Evolutionary conservation across 805 yeast genomes (phyloP).

Genomic region (Sungouiella thailandica): DNA sequence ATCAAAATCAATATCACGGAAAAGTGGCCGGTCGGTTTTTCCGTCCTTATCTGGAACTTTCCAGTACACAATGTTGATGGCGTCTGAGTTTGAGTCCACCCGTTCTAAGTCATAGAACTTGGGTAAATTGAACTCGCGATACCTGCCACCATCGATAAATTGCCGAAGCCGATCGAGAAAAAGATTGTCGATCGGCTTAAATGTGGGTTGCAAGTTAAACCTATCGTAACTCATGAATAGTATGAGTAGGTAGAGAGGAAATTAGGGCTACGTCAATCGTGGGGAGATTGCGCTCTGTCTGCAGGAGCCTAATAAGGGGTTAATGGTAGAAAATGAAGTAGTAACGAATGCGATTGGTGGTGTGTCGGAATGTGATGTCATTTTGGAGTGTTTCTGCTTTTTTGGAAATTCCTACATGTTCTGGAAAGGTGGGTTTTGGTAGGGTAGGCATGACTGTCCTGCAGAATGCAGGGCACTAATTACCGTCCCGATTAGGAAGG

Average conservation of each 20-base stretch:
- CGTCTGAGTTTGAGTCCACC: slow-evolving; percentile 38
- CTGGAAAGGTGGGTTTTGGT: too few relatives aligned
- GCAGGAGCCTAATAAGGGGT: too few relatives aligned
- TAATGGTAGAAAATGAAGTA: too few relatives aligned
- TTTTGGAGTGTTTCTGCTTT: too few relatives aligned
- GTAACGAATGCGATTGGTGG: too few relatives aligned
- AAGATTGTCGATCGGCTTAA: slow-evolving; percentile 71
- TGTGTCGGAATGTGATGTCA: too few relatives aligned
- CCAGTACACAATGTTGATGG: slow-evolving; percentile 59
- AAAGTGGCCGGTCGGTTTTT: slow-evolving; percentile 54
- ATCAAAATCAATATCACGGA: slow-evolving; percentile 49
- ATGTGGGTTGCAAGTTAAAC: slow-evolving; percentile 48
- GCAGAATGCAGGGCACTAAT: too few relatives aligned
- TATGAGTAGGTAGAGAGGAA: background rate
- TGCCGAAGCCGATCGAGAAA: slow-evolving; percentile 71
- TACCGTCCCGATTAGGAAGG: too few relatives aligned
- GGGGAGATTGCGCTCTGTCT: too few relatives aligned
- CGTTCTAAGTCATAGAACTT: slow-evolving; percentile 68
- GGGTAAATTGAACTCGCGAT: slow-evolving; percentile 67
- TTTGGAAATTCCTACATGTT: too few relatives aligned
- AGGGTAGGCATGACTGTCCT: too few relatives aligned
- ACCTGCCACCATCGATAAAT: slow-evolving; percentile 78
- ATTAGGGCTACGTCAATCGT: too few relatives aligned
- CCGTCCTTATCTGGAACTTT: slow-evolving; percentile 56
- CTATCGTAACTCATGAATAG: slow-evolving; percentile 14